Conservation (phyloP, 73 alveolate species). For the Uronychia setigera region DNA sequence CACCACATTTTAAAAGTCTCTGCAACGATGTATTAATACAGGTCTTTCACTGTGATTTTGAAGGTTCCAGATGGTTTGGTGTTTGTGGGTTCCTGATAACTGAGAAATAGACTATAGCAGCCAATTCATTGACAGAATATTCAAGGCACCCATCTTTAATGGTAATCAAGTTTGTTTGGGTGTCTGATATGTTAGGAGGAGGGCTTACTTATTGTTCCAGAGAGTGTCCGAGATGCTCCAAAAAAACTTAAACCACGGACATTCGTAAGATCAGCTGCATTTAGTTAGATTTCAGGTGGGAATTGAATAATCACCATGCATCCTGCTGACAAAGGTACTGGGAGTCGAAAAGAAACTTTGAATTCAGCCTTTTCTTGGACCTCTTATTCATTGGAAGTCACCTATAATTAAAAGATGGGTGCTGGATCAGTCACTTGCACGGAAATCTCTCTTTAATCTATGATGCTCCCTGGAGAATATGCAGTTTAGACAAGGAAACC, state of each 20-base stretch:
- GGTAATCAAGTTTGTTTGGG: neutral
- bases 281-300: neutral
- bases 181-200: neutral
- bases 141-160: neutral
- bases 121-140: neutral
- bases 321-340: neutral
- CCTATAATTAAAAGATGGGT: neutral
- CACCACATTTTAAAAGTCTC: neutral
- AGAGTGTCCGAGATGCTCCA: neutral
- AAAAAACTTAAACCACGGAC: conserved; percentile 3
- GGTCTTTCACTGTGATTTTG: neutral
- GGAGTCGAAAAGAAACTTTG: neutral
- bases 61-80: neutral
- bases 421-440: neutral
- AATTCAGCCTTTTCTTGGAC: neutral
- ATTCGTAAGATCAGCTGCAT: neutral
- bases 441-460: neutral
- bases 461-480: neutral
- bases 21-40: neutral
- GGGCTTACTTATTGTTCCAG: neutral
- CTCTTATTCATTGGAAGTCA: neutral
- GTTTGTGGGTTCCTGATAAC: neutral
- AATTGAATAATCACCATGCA: neutral
- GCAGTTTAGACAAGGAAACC: neutral
- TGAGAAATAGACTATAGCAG: conserved; percentile 7